phyloP scores from a whole-genome alignment of 2,329 filamentous ascomycete genomes.

The Exophiala spinifera region DNA sequence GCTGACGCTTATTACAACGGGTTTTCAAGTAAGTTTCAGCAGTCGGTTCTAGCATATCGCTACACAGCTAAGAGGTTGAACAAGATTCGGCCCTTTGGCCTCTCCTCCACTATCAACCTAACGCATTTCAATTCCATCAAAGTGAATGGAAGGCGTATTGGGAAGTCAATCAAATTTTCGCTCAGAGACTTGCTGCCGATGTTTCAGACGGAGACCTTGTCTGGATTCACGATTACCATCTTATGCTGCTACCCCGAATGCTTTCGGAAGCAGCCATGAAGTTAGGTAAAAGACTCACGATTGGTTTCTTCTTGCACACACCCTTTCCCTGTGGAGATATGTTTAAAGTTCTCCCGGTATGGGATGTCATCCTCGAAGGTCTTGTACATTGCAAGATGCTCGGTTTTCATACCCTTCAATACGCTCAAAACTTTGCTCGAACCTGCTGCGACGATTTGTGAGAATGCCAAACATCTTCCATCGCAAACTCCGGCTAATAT shows the following conservation, averaged over 20 bases:
- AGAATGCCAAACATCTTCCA: neutral
- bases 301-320: conserved; percentile 88
- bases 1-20: conserved; percentile 5
- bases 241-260: conserved; percentile 76
- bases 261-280: conserved; percentile 60
- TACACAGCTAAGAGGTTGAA: neutral
- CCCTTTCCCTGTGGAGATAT: conserved; percentile 96
- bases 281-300: conserved; percentile 80
- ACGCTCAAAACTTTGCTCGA: conserved; percentile 82
- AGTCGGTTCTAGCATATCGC: neutral
- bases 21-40: conserved; percentile 3
- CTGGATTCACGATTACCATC: too few relatives aligned
- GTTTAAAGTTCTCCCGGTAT: conserved; percentile 77
- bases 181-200: conserved; percentile 77
- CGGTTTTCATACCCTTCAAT: conserved; percentile 92
- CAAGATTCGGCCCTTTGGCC: conserved; percentile 7
- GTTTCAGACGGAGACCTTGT: conserved; percentile 77
- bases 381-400: conserved; percentile 89
- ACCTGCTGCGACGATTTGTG: conserved; percentile 4
- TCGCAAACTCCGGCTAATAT: conserved; percentile 69
- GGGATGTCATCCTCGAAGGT: conserved; percentile 86
- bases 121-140: neutral
- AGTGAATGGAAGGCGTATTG: conserved; percentile 79
- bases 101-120: conserved; percentile 2
- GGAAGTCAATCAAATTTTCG: conserved; percentile 86